Evolutionary conservation across 805 yeast species (phyloP).

Genomic region (Ogataea dorogensis): DNA sequence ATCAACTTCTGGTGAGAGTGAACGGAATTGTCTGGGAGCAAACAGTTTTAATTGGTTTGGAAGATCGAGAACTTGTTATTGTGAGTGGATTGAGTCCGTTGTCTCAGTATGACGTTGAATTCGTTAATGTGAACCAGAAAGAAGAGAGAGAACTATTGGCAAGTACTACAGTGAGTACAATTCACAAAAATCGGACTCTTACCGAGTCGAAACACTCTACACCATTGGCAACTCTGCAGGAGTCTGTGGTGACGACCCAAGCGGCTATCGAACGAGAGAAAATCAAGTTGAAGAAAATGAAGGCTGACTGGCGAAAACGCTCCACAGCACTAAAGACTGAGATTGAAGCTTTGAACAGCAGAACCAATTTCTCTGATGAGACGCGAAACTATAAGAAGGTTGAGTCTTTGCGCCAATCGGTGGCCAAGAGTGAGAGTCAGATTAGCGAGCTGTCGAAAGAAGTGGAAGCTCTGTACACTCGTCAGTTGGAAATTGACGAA

Average conservation of each 20-base stretch:
- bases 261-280: constrained; percentile 58
- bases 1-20: constrained; percentile 47
- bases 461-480: constrained; percentile 35
- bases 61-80: constrained; percentile 50
- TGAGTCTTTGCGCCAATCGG: constrained; percentile 47
- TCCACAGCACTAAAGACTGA: constrained; percentile 52
- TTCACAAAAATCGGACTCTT: constrained; percentile 32
- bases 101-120: constrained; percentile 60
- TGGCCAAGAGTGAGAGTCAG: constrained; percentile 39
- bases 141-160: constrained; percentile 33
- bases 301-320: constrained; percentile 57
- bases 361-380: constrained; percentile 51
- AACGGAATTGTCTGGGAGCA: constrained; percentile 73
- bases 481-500: constrained; percentile 40
- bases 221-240: constrained; percentile 63
- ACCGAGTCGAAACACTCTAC: constrained; percentile 39
- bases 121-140: constrained; percentile 35
- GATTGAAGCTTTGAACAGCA: constrained; percentile 50
- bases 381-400: constrained; percentile 54
- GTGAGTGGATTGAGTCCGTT: constrained; percentile 65
- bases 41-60: constrained; percentile 48
- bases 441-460: constrained; percentile 36
- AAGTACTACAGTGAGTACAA: constrained; percentile 35
- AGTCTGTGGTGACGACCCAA: constrained; percentile 62
- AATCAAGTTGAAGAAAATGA: constrained; percentile 52